A percentile compares a stretch with the other conserved stretches of the same genome.
Conservation (phyloP, 345 rosid species). For the Populus ilicifolia region DNA sequence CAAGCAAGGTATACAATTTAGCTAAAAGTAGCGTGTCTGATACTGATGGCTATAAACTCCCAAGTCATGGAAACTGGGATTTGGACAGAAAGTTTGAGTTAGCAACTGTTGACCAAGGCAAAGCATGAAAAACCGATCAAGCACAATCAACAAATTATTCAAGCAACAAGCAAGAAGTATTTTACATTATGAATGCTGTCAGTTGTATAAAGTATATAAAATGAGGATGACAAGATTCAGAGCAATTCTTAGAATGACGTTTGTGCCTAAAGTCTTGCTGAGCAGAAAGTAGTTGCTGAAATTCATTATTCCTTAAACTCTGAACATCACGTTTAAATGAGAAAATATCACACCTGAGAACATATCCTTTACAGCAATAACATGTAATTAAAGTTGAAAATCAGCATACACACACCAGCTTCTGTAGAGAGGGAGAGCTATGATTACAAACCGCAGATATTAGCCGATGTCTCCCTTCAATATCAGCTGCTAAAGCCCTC, state of each 20-base stretch:
- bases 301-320: background rate
- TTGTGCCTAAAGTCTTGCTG: background rate
- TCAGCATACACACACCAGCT: background rate
- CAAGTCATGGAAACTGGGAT: background rate
- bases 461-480: conserved; percentile 62
- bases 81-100: background rate
- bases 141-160: background rate
- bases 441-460: conserved; percentile 61
- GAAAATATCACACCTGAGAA: conserved; percentile 2
- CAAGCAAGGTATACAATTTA: background rate
- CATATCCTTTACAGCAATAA: background rate
- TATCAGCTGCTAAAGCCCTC: conserved; percentile 61
- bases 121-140: background rate
- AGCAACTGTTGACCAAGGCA: background rate
- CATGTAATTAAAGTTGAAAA: conserved; percentile 7
- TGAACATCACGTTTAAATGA: background rate
- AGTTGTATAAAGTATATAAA: background rate
- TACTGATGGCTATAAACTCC: background rate
- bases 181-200: background rate
- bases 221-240: background rate
- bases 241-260: background rate
- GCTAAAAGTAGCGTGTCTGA: background rate
- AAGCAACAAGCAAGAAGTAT: background rate
- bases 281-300: background rate
- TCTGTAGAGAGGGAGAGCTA: background rate